phyloP scores from a whole-genome alignment of 352 stramenopile species.

The Sclerospora graminicola region DNA sequence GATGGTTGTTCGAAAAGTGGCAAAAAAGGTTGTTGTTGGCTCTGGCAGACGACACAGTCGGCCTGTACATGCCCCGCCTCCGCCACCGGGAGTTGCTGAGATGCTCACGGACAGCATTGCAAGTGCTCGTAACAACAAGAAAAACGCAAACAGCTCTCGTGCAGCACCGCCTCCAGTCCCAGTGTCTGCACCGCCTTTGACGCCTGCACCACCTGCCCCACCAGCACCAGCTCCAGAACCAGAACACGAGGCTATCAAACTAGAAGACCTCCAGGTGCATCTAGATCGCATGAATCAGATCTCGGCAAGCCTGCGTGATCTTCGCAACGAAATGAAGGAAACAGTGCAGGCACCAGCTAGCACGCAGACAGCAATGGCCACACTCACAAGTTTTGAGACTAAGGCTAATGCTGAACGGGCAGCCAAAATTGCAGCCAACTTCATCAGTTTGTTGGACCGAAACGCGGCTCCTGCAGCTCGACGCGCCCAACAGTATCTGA shows the following conservation, averaged over 20 bases:
- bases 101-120: constrained; percentile 25
- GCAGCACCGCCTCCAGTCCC: constrained; percentile 7
- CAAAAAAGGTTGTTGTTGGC: constrained; percentile 31
- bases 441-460: constrained; percentile 36
- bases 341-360: constrained; percentile 27
- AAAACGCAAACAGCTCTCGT: neutral
- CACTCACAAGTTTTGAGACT: constrained; percentile 38
- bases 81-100: constrained; percentile 19
- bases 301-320: constrained; percentile 35
- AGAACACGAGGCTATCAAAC: constrained; percentile 34
- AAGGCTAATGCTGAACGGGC: constrained; percentile 48
- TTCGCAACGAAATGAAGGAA: constrained; percentile 36
- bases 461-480: constrained; percentile 20
- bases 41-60: constrained; percentile 26
- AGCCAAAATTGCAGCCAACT: constrained; percentile 45
- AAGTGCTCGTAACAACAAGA: constrained; percentile 12
- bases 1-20: constrained; percentile 37
- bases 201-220: neutral
- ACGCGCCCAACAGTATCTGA: constrained; percentile 24
- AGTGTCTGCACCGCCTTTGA: neutral
- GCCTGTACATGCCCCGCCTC: constrained; percentile 9
- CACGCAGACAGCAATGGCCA: constrained; percentile 39
- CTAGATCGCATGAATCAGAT: constrained; percentile 70
- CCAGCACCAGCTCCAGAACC: neutral
- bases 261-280: constrained; percentile 60